Base-by-base conservation (phyloP, 2,329 filamentous ascomycete genomes). In the Domatiomyces catenatus region DNA sequence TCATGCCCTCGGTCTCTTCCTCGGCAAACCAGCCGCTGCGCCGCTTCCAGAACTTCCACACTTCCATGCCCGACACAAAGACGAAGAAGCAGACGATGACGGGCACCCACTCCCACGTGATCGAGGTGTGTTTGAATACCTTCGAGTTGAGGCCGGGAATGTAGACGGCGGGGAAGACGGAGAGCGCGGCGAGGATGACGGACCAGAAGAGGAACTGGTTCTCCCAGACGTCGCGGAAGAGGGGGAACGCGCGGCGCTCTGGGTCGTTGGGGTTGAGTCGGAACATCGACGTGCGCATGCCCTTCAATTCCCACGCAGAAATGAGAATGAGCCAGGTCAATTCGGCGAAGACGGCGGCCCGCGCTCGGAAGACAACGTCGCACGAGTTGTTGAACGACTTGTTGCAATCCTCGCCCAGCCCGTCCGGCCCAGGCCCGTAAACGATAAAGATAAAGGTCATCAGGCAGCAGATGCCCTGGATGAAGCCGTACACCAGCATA, bases 241-340 rank as follows among this genome's bases (percentile, higher is more conserved):
- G 82, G 0, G 77, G 79, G 48, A 80, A 69, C 18, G 56, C 12
- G 0, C 77, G 75, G 56, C 81, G 74, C 67, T 83, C 79, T 57
- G 75, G 72, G 10, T 64, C 63, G 17, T 64, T 58, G 1, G 72
- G 71, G 51, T 75, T 67, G 63, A 82, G 75, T 52, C 73, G 70
- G 73, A 88, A 88, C 66, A 89, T 80, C 0, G 78, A 83, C n/a
- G 81, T 77, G 15, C 83, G 79, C 67, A 83, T 77, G 60, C 84
- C 76, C 50, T 86, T 75, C 69, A 86, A 82, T 65, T 88, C 83
- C 84, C 84, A 88, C 0, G 84, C 84, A 1, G 84, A 73, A 65
- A 88, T 81, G 2, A 88, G 74, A 2, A 83, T 77, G 55, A 82
- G 79, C 77, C 83, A 88, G 0, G 83, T 86, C 8, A 88, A 70